Evolutionary conservation across 306 rosid species (phyloP).

Genomic region (Prunus mongolica): DNA sequence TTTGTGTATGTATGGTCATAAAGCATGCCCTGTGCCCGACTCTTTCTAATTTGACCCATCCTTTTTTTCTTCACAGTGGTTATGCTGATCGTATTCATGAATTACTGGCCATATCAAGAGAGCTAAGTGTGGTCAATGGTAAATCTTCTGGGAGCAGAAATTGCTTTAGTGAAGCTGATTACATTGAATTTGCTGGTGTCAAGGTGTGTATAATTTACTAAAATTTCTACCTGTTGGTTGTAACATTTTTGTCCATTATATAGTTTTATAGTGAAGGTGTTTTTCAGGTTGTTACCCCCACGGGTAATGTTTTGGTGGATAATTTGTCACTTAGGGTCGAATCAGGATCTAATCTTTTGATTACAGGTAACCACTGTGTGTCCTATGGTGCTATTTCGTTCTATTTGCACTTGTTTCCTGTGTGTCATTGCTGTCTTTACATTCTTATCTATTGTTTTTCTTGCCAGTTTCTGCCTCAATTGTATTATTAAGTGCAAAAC

Average conservation of each 20-base stretch:
- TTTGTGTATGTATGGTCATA: not conserved
- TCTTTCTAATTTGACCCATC: slow-evolving; percentile 20
- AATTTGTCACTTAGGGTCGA: slow-evolving; percentile 78
- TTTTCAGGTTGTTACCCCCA: slow-evolving; percentile 90
- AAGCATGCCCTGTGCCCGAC: slow-evolving; percentile 7
- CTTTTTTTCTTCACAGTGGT: slow-evolving; percentile 56
- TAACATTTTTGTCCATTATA: slow-evolving; percentile 10
- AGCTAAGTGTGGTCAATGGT: slow-evolving; percentile 58
- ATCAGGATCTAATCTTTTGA: slow-evolving; percentile 88
- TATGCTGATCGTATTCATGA: slow-evolving; percentile 95
- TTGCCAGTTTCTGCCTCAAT: not conserved
- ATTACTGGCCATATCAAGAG: slow-evolving; percentile 73
- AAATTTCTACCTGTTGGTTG: slow-evolving; percentile 8
- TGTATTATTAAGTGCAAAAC: not conserved
- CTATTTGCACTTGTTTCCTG: not conserved
- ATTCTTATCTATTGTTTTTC: not conserved
- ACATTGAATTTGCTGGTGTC: slow-evolving; percentile 85
- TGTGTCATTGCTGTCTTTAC: not conserved
- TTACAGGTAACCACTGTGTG: slow-evolving; percentile 65
- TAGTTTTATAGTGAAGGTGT: slow-evolving; percentile 30
- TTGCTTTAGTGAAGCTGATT: slow-evolving; percentile 84
- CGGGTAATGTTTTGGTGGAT: slow-evolving; percentile 92
- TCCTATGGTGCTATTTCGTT: not conserved
- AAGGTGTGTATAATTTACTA: slow-evolving; percentile 47
- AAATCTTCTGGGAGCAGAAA: slow-evolving; percentile 58